Evolutionary conservation across 1,139 yeast genomes (phyloP).

Genomic region (Saccharomyces hybrid): DNA sequence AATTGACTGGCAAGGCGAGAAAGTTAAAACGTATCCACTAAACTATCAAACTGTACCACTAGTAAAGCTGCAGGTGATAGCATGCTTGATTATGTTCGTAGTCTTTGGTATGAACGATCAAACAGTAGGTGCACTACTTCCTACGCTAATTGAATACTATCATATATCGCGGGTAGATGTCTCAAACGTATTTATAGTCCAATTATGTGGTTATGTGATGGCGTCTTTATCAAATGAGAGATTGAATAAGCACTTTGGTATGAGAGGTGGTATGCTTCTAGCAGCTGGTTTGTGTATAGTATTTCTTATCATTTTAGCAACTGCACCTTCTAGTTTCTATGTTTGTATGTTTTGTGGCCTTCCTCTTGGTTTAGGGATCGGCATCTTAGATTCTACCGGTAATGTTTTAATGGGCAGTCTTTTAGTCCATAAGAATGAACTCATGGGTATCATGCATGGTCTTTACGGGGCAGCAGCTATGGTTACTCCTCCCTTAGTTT

Average conservation of each 20-base stretch:
- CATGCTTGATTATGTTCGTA: conserved; percentile 24
- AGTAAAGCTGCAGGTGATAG: conserved; percentile 23
- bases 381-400: conserved; percentile 52
- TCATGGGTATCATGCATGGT: conserved; percentile 61
- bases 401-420: conserved; percentile 54
- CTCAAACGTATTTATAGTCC: conserved; percentile 25
- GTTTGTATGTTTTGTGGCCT: conserved; percentile 34
- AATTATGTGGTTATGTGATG: conserved; percentile 24
- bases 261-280: conserved; percentile 23
- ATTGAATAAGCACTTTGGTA: conserved; percentile 24
- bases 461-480: conserved; percentile 63
- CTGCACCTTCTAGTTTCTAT: conserved; percentile 26
- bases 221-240: conserved; percentile 27
- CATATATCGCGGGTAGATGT: conserved; percentile 21
- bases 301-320: conserved; percentile 15
- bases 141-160: conserved; percentile 24
- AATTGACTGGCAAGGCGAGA: conserved; percentile 23
- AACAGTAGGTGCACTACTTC: conserved; percentile 28
- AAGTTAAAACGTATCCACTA: conserved; percentile 21
- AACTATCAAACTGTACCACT: conserved; percentile 21
- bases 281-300: conserved; percentile 18
- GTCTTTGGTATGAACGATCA: conserved; percentile 32
- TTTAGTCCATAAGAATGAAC: conserved; percentile 46
- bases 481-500: conserved; percentile 53
- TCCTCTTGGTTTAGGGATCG: conserved; percentile 51